Evolutionary conservation across 257 asterid species (phyloP), one percentile per base, ranked within the genome.

Genomic region (Solanum tarijense): DNA sequence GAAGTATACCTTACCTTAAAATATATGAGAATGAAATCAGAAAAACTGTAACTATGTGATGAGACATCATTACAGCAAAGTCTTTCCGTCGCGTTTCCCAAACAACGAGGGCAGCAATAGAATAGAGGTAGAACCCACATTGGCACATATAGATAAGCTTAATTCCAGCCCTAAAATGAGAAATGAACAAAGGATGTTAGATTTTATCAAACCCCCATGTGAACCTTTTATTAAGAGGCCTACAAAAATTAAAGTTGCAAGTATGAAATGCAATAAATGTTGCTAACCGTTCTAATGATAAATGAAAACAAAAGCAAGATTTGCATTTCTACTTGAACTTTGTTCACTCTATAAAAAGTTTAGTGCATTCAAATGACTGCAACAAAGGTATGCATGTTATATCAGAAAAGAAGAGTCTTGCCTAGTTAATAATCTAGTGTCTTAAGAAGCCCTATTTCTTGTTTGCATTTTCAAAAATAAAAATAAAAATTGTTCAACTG

Each of bases 51-150:
- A 96, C 92, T 69, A 94, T 81, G 90, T 97, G 99, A 92, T 97
- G 99, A 84, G 97, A 92, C 98, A 97, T 95, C 98, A 96, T 95
- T 60, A 96, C 98, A 34, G 96, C 84, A 90, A 97, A 97, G 86
- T 97, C 98, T 91, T 95, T 97, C 87, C 99, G 87, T 16, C 99
- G 94, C 27, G 99, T 97, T 90, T 97, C 99, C 98, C 98, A 96
- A 41, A 93, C 88, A 75, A 97, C 93, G 66, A 96, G 98, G 55
- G 99, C 98, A 88, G 92, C 92, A 87, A 93, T 95, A 91, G 98
- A 92, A 85, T 95, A 96, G 86, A 88, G 69, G 93, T 97, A 97
- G 94, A 94, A 97, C 58, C 99, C 99, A 86, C 98, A 96, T 91
- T 97, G 97, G 90, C 98, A 97, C 98, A 96, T 94, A 91, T 97